Conservation (phyloP, 1,139 yeast genomes). For the Scheffersomyces quercinus region DNA sequence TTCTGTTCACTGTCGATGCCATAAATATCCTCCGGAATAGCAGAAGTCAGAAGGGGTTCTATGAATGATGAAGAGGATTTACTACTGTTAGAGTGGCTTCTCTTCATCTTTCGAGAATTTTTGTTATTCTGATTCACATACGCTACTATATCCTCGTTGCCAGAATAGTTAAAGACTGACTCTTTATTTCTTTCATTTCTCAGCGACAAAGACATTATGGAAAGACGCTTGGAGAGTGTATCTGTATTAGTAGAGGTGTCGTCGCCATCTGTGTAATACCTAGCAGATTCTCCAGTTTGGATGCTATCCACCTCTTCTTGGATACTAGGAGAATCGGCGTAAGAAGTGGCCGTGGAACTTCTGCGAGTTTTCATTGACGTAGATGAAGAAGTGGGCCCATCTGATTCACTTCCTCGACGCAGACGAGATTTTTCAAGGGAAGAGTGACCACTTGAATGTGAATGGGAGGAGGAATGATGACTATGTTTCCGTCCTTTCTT, state of each 20-base stretch:
- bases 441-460: background rate
- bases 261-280: background rate
- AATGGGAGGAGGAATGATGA: background rate
- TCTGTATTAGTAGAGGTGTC: background rate
- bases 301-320: background rate
- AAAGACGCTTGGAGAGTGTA: background rate
- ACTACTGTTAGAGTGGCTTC: background rate
- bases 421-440: background rate
- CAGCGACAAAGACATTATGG: background rate
- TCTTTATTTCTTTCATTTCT: background rate
- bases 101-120: background rate
- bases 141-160: background rate
- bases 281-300: background rate
- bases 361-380: background rate
- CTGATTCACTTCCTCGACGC: too few relatives aligned
- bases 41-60: background rate
- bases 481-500: constrained; percentile 6
- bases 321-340: background rate
- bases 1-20: constrained; percentile 6
- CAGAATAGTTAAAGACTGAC: background rate
- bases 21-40: background rate
- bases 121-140: background rate
- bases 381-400: background rate
- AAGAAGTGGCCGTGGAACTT: background rate
- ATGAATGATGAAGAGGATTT: background rate